Evolutionary conservation across 2,329 filamentous ascomycete genomes (phyloP), one percentile per base, ranked within the genome.

Genomic region (Claviceps sp.): DNA sequence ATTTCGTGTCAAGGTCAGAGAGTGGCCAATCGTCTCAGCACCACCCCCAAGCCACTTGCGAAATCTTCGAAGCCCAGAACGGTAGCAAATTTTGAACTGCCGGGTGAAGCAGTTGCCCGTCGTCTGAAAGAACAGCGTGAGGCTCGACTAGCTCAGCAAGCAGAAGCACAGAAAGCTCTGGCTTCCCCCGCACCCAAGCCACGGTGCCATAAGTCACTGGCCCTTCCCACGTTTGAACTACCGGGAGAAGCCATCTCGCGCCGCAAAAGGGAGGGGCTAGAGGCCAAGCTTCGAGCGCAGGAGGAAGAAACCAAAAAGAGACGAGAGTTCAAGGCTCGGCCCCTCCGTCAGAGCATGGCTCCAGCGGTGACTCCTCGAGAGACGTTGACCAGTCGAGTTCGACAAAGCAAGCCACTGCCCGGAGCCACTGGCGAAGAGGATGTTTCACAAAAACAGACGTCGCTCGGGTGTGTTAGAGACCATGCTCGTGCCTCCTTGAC

Each of bases 251-350:
- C 75, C 3, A 75, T 83, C 48, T 77, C 75, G 2, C 68, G 73
- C 1, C 67, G 71, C 29, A 78, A 80, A 66, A 69, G 74, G 56
- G 72, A 82, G 65, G 69, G 79, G 60, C 70, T 73, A 51, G 74
- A 81, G 58, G 70, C 76, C 52, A 75, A 72, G 55, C 64, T 83
- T 44, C 74, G 68, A 55, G 72, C 71, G 3, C 72, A 82, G 58
- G 78, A 80, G 58, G 79, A 82, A 56, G 79, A 82, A 57, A 76
- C 80, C 54, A 74, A 70, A 23, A 78, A 72, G 62, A 73, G 74
- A 51, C 76, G 80, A 51, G 78, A 83, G 59, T 83, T 83, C 69
- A 84, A 82, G 62, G 80, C 80, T 5, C 73, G 73, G 38, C 80
- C 80, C 17, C 61, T 79, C 39, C 74, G 74, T 43, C 65, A 69